Base-by-base conservation (phyloP, 129 eudicot genomes). In the Logfia minima region DNA sequence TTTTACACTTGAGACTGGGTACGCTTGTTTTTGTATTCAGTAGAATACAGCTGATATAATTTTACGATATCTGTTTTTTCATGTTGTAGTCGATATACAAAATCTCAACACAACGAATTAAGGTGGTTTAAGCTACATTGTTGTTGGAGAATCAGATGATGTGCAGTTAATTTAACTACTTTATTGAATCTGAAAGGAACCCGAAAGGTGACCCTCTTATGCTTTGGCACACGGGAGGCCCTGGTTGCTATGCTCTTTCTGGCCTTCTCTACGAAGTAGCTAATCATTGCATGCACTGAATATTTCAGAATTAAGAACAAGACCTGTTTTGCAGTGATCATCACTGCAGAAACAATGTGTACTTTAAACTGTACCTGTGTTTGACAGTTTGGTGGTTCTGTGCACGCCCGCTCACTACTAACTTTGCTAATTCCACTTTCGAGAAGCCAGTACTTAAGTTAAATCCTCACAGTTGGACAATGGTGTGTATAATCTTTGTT, bases 1-100 rank as follows among this genome's bases (percentile, higher is more conserved):
- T 55, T 84, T 84, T 68, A 80, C 67, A 76, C 84, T 80, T 26
- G 87, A 84, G 77, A 84, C 84, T 6, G 84, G 87, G 84, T 84
- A 77, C 31, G 28, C 10, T 37, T 23, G 4, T 16, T 29, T 3
- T 41, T 18, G 1, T 60, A 13, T 60, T 1, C 17, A 65, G 18
- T 39, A 26, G 16, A 39, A 60, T 61, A 39, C 2, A 8, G 13
- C 70, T 26, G 24, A 19, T 56, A 34, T 23, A 31, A 9, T 55
- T 13, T 10, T 37, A 5, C 26, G 41, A 11, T 9, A 22, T 11
- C 5, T 60, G 23, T 74, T 7, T 72, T 39, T 8, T 1, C 9
- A 8, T 37, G 9, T 7, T 64, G 22, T 69, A 35, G 66, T 59
- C 37, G 29, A 58, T n/a, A 73, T 73, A 39, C 56, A 32, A 22